phyloP scores from a whole-genome alignment of 768 basidiomycete genomes.

The Hygrocybe punicea region DNA sequence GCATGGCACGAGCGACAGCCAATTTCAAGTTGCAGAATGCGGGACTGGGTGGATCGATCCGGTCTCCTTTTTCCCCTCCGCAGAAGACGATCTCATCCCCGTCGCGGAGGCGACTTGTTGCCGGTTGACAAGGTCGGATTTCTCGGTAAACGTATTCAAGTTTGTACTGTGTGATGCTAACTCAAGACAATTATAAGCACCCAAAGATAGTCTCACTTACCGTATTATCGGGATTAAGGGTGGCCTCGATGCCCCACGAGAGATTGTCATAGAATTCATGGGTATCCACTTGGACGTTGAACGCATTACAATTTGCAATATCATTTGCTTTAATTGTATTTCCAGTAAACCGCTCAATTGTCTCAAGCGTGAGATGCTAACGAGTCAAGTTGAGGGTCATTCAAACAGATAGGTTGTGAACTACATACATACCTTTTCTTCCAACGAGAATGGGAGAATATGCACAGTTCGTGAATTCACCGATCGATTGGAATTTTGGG shows the following conservation, averaged over 20 bases:
- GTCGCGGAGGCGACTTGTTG: background rate
- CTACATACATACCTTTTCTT: background rate
- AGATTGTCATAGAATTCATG: slow-evolving; percentile 1
- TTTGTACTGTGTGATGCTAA: background rate
- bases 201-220: too few relatives aligned
- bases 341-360: slow-evolving; percentile 2
- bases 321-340: background rate
- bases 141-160: slow-evolving; percentile 1
- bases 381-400: background rate
- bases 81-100: slow-evolving; percentile 1
- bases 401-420: background rate
- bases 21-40: slow-evolving; percentile 3
- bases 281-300: background rate
- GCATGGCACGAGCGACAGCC: slow-evolving; percentile 1
- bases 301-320: slow-evolving; percentile 2
- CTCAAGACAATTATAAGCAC: background rate
- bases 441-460: slow-evolving; percentile 1
- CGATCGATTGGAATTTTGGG: background rate
- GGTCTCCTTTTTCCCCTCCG: background rate
- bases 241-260: slow-evolving; percentile 4
- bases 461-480: background rate
- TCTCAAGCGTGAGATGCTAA: background rate
- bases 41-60: background rate
- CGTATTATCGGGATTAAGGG: background rate
- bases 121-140: background rate